Evolutionary conservation across 1,284 basidiomycete genomes (phyloP), one percentile per base, ranked within the genome.

Genomic region (Puccinia horiana): DNA sequence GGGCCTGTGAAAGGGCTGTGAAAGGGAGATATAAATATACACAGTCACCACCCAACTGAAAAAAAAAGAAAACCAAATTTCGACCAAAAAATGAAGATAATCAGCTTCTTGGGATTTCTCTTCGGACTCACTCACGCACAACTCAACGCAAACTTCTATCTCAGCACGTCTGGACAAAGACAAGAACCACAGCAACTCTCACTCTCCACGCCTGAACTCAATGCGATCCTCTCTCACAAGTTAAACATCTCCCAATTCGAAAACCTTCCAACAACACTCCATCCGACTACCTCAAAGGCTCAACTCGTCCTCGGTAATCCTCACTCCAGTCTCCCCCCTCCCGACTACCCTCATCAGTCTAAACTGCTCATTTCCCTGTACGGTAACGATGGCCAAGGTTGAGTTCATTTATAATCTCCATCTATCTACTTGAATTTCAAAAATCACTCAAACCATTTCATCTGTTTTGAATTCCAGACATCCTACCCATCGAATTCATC

Each of bases 361-460:
- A 75, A 75, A 32, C 37, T 52, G 37, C 20, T 76, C 4, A 29
- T 61, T 12, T 32, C 63, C 5, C 58, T 76, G 23, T 76, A 76
- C 56, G 75, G 75, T 14, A 76, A 44, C 63, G 75, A 76, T 76
- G 56, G 58, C 35, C 73, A 75, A 44, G 11, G 75, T 76, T 56
- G 58, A 56, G 37, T 47, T 52, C 35, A 18, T 1, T 35, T 32
- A 14, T 29, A 35, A 8, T 16, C 12, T 35, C 1, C 16, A 40
- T 32, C 40, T 23, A n/a, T 29, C 2, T 76, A n/a, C 0, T 40
- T 76, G 11, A 9, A 69, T 61, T 29, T 14, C 5, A 29, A 26
- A 8, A 8, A 29, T 58, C 9, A 58, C 26, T n/a, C 6, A 26
- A 47, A 47, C 29, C 49, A 37, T 1, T n/a, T 49, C 23, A 26